Conservation (phyloP, 495 filamentous ascomycete genomes). For the Tetracladium marchalianum region DNA sequence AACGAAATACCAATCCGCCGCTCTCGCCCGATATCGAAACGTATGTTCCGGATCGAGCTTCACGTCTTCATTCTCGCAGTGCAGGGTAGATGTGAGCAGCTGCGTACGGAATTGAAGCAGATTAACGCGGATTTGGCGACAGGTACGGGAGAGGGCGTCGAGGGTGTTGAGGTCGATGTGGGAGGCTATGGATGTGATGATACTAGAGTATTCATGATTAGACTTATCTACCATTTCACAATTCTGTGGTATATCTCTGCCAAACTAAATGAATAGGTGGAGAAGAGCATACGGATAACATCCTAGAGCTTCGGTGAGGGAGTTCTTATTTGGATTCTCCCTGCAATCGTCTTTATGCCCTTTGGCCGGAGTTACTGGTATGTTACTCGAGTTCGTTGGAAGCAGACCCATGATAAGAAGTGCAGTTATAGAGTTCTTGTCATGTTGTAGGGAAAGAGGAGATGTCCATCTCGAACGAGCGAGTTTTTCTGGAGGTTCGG, state of each 20-base stretch:
- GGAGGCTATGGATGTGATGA: constrained; percentile 63
- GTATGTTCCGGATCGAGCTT: constrained; percentile 34
- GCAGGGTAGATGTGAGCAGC: constrained; percentile 62
- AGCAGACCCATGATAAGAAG: too few species aligned
- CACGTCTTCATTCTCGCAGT: constrained; percentile 59
- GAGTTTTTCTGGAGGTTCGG: constrained; percentile 18
- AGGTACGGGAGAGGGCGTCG: constrained; percentile 68
- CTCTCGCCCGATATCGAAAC: constrained; percentile 38
- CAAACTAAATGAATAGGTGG: neutral
- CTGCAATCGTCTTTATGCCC: constrained; percentile 24
- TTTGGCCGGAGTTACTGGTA: constrained; percentile 8
- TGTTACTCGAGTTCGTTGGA: too few species aligned
- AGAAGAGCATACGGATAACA: constrained; percentile 70
- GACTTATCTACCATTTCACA: constrained; percentile 1
- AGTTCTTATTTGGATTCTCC: constrained; percentile 55
- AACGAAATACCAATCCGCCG: constrained; percentile 42
- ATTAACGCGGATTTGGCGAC: constrained; percentile 65
- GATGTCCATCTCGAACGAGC: too few species aligned
- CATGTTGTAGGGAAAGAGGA: too few species aligned
- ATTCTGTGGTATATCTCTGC: constrained; percentile 1
- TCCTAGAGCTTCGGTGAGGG: constrained; percentile 66
- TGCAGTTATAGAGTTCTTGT: too few species aligned
- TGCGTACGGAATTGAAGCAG: constrained; percentile 65
- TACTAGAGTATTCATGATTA: constrained; percentile 45
- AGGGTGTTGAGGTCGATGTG: constrained; percentile 78